phyloP scores from a whole-genome alignment of 257 asterid genomes.

The Nyctanthes arbortristis region DNA sequence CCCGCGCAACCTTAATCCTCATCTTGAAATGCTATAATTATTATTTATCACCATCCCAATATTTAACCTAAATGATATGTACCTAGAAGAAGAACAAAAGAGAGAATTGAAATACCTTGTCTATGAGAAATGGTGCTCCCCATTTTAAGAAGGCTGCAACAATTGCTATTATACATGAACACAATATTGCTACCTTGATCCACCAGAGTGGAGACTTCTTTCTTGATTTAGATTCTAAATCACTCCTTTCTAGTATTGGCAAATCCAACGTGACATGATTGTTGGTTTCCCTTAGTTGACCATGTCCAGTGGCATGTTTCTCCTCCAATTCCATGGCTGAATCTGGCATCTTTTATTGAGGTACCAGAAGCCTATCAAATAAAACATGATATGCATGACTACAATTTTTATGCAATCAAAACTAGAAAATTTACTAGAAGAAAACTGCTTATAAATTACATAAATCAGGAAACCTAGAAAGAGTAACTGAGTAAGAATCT shows the following conservation, averaged over 20 bases:
- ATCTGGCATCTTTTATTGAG: slow-evolving; percentile 32
- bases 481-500: too few species aligned
- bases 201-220: slow-evolving; percentile 35
- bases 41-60: not conserved
- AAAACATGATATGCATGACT: not conserved
- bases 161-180: slow-evolving; percentile 27
- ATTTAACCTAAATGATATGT: not conserved
- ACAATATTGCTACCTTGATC: slow-evolving; percentile 40
- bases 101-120: slow-evolving; percentile 37
- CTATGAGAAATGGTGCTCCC: slow-evolving; percentile 50
- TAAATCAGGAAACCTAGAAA: not conserved
- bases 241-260: slow-evolving; percentile 25
- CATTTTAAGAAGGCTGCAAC: slow-evolving; percentile 38
- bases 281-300: slow-evolving; percentile 31
- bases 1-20: too few species aligned
- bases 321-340: slow-evolving; percentile 25
- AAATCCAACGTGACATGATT: slow-evolving; percentile 43
- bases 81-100: not conserved
- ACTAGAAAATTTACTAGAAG: not conserved
- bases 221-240: slow-evolving; percentile 17
- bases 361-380: slow-evolving; percentile 30
- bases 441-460: not conserved
- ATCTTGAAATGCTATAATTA: not conserved
- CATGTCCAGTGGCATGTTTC: slow-evolving; percentile 4
- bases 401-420: not conserved